phyloP scores from a whole-genome alignment of 2,329 filamentous ascomycete species.

The Alternaria infectoria region DNA sequence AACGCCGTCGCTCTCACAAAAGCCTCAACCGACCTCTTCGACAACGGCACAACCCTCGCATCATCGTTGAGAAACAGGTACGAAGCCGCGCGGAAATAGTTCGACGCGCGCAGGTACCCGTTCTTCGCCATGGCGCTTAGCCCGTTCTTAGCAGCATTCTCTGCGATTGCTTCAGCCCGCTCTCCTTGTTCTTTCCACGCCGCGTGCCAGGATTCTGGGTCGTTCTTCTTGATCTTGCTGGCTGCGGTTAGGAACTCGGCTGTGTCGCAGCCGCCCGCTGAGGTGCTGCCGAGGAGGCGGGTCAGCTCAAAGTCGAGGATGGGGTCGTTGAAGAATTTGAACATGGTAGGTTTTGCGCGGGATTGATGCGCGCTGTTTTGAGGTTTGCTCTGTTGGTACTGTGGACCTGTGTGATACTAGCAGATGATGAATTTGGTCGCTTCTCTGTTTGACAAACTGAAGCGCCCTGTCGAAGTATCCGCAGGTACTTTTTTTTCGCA shows the following conservation, averaged over 20 bases:
- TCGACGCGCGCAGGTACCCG: not conserved
- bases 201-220: not conserved
- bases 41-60: not conserved
- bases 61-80: constrained; percentile 2
- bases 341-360: constrained; percentile 19
- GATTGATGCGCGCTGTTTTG: not conserved
- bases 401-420: not conserved
- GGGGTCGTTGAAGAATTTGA: constrained; percentile 4
- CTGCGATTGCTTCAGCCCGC: not conserved
- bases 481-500: not conserved
- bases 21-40: not conserved
- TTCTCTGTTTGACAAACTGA: not conserved
- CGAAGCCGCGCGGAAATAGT: not conserved
- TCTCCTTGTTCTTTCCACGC: not conserved
- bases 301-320: constrained; percentile 18
- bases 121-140: constrained; percentile 4
- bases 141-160: not conserved
- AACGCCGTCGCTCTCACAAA: not conserved
- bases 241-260: constrained; percentile 5
- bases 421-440: not conserved
- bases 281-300: constrained; percentile 9
- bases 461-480: not conserved
- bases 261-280: constrained; percentile 7
- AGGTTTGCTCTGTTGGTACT: not conserved
- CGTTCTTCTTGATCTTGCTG: constrained; percentile 18